Base-by-base conservation (phyloP, 1,284 basidiomycete genomes). In the Volvariella volvacea region DNA sequence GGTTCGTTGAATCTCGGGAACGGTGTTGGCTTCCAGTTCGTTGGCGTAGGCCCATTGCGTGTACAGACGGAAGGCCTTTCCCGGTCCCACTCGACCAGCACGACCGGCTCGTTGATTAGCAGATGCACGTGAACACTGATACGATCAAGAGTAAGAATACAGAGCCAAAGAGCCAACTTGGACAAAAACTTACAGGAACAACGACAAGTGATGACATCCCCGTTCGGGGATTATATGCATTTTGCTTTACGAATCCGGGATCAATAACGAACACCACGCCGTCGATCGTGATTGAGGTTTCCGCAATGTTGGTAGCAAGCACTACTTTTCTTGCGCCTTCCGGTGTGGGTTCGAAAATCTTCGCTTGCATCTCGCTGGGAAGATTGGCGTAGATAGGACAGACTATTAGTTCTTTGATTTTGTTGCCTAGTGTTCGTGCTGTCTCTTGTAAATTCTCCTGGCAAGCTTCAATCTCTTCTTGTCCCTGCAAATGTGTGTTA, bases 321-420 rank as follows among this genome's bases (percentile, higher is more conserved):
- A 99, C 95, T 41, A 97, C 92, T 66, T 99, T 99, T 45, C 96
- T 74, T 14, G 96, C 91, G 8, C 93, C 93, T 47, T 91, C 88
- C 0, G 96, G 95, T 4, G 96, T 99, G 1, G 95, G 94, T 64
- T 99, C 96, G 63, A 99, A 99, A 51, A 99, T 99, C 68, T 97
- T 97, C 28, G 93, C 89, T 63, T 99, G 96, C 93, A 98, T 93
- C 50, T 99, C 96, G 53, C 89, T 94, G 1, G 96, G 96, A 25
- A 99, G 67, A 61, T 97, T 98, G 50, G 96, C 94, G 60, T 99
- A 99, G 53, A 99, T 98, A 0, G 96, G 96, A 59, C 93, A 97
- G 43, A 99, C 79, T 46, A 99, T 85, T 43, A 99, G 75, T 59
- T 99, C 96, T 6, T 83, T 80, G 34, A 99, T 88, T 68, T 97